Evolutionary conservation across 805 yeast genomes (phyloP).

Genomic region (Cyberlindnera galapagoensis): DNA sequence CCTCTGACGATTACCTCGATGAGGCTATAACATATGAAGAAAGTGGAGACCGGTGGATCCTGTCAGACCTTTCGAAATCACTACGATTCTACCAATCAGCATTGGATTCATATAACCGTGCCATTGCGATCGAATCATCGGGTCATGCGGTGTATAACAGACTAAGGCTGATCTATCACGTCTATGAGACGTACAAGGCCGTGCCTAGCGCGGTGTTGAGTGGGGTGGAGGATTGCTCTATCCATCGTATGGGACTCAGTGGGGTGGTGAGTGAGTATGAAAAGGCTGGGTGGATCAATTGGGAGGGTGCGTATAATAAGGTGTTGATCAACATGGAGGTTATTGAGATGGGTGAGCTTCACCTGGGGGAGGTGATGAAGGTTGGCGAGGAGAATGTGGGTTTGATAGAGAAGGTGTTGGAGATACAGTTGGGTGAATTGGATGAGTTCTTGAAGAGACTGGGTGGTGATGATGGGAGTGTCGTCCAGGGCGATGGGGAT

Average conservation of each 20-base stretch:
- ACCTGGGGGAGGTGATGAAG: background rate
- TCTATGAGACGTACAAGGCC: conserved; percentile 44
- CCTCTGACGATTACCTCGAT: conserved; percentile 48
- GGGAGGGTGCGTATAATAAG: conserved; percentile 24
- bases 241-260: conserved; percentile 1
- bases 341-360: conserved; percentile 6
- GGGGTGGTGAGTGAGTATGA: conserved; percentile 15
- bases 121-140: conserved; percentile 18
- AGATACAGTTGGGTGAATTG: conserved; percentile 16
- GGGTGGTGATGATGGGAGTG: conserved; percentile 11
- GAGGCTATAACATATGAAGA: conserved; percentile 59
- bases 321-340: conserved; percentile 16
- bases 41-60: conserved; percentile 69
- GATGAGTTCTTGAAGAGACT: conserved; percentile 14
- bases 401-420: conserved; percentile 8
- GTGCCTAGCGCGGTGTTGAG: conserved; percentile 31
- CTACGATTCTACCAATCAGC: conserved; percentile 61
- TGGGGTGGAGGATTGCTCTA: conserved; percentile 23
- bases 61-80: conserved; percentile 59
- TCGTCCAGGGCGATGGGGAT: conserved; percentile 10
- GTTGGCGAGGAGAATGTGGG: conserved; percentile 4
- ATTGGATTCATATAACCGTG: conserved; percentile 33
- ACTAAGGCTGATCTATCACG: conserved; percentile 51
- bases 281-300: conserved; percentile 19
- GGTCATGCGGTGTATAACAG: conserved; percentile 54